Evolutionary conservation across 495 filamentous ascomycete genomes (phyloP).

Genomic region (Hypoxylon fuscum): DNA sequence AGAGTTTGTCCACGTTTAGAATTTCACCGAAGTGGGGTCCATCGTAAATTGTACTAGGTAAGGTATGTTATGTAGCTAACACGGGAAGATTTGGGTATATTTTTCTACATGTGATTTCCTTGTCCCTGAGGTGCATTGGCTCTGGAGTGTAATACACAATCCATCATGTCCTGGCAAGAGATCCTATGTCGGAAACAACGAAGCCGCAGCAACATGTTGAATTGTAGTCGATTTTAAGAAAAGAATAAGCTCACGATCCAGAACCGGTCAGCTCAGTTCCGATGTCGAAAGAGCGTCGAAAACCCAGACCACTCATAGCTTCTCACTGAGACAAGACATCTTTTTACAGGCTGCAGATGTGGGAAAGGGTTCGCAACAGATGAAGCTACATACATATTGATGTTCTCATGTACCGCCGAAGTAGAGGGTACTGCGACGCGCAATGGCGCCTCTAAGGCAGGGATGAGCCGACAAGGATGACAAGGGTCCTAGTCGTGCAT

Average conservation of each 20-base stretch:
- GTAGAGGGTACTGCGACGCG: conserved; percentile 37
- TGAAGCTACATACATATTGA: too few species aligned
- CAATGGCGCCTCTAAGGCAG: conserved; percentile 31
- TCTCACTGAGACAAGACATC: not conserved
- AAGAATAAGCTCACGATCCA: conserved; percentile 17
- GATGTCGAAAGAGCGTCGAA: conserved; percentile 33
- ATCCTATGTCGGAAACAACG: too few species aligned
- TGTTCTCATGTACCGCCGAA: conserved; percentile 26
- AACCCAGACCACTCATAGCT: conserved; percentile 19
- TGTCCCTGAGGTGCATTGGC: too few species aligned
- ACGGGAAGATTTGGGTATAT: too few species aligned
- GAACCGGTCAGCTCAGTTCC: conserved; percentile 35
- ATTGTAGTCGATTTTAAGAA: not conserved
- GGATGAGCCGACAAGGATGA: conserved; percentile 17
- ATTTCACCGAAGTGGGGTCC: conserved; percentile 34
- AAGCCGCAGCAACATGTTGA: not conserved
- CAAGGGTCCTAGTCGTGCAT: conserved; percentile 17
- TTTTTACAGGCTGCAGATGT: conserved; percentile 22
- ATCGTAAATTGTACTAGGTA: conserved; percentile 4
- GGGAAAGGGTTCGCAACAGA: conserved; percentile 40
- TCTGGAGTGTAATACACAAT: too few species aligned
- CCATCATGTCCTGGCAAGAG: too few species aligned
- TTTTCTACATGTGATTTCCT: too few species aligned
- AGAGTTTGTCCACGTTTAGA: conserved; percentile 17
- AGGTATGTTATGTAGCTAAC: not conserved